Base-by-base conservation (phyloP, 2,329 filamentous ascomycete genomes). In the Fusarium xylarioides region DNA sequence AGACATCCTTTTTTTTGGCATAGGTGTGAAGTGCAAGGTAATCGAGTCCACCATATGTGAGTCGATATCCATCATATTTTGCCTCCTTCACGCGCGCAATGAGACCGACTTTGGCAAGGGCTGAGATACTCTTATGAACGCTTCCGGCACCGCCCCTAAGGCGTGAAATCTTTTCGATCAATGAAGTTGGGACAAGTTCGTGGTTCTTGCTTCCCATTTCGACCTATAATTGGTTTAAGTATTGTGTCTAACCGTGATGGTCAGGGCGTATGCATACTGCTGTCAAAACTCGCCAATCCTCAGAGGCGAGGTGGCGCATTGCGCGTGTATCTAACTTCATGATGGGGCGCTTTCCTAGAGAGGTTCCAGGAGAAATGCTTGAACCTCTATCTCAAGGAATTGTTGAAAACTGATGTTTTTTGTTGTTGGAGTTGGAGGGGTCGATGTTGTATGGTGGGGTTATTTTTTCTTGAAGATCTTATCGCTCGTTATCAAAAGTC, bases 261-360 rank as follows among this genome's bases (percentile, higher is more conserved):
- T 67, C 42, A 62, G 76, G 77, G 40, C 52, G 28, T 28, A 47
- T 52, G 83, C 90, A 71, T 91, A 97, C 95, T 78, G 94, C 96
- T 80, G 94, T 92, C 70, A 99, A 91, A 71, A 98, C 95, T 77
- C 93, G 91, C 94, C 97, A 99, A 86, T 99, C 96, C 84, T 98
- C 96, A 21, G 90, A 85, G 56, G 93, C 92, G 82, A 99, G 90
- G 83, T 99, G 95, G 81, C 97, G 95, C 85, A 99, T 91, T 55
- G 93, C 92, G 82, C 95, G 95, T 55, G 95, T 95, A 82, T 99
- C 95, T 82, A 99, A 91, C 87, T 96, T 97, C 96, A 99, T 99
- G 73, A 68, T 84, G 79, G 66, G 35, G 37, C 15, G n/a, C 11
- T 14, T 32, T 37, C 57, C 26, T 7, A 14, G 21, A 32, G 7